Conservation (phyloP, 2,329 filamentous ascomycete species). For the Emergomyces africanus region DNA sequence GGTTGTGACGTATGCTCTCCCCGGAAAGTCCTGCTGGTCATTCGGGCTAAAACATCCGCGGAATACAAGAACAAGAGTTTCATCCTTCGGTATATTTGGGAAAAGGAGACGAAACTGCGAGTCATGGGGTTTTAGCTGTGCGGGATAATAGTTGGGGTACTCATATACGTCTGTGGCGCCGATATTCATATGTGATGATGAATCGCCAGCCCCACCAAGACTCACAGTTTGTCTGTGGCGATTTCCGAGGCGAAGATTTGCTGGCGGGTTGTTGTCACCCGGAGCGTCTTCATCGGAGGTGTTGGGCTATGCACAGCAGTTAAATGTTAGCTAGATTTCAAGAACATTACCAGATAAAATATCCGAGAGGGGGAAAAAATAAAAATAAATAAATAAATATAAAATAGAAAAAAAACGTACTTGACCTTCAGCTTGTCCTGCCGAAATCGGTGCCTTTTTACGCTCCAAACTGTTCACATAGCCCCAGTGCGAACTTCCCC, state of each 20-base stretch:
- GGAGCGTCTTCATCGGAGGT: constrained; percentile 12
- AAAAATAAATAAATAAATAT: no score
- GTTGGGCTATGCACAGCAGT: constrained; percentile 1
- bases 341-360: neutral
- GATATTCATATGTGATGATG: constrained; percentile 20
- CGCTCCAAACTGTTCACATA: constrained; percentile 49
- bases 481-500: constrained; percentile 79
- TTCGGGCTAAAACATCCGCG: constrained; percentile 77
- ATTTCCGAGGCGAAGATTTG: constrained; percentile 16
- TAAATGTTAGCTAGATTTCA: constrained; percentile 3
- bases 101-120: constrained; percentile 90
- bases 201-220: constrained; percentile 34
- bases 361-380: no score
- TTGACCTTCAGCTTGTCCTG: constrained; percentile 3
- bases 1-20: constrained; percentile 77
- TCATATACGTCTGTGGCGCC: constrained; percentile 32
- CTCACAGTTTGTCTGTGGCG: constrained; percentile 46
- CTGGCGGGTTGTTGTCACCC: constrained; percentile 14
- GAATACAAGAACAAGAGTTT: constrained; percentile 84
- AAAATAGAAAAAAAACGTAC: neutral
- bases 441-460: constrained; percentile 30
- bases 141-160: constrained; percentile 65
- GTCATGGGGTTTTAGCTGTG: constrained; percentile 72
- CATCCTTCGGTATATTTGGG: constrained; percentile 60
- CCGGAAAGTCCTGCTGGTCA: constrained; percentile 63